A percentile compares a stretch with the other conserved stretches of the same genome.
Conservation (phyloP, 2,329 filamentous ascomycete species). For the Aaosphaeria pasadenensis region DNA sequence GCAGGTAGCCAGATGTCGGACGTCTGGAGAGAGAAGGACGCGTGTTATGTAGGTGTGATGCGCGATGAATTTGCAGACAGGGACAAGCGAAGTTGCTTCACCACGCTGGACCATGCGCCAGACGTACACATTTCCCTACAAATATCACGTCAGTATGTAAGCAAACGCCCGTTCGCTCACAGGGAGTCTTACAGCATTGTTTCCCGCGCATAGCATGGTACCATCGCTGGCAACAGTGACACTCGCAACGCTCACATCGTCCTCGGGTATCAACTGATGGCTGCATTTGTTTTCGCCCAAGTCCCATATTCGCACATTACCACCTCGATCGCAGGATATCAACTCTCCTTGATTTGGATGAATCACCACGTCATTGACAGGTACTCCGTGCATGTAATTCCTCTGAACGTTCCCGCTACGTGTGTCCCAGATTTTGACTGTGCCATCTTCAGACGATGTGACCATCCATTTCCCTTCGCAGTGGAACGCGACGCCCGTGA, state of each 20-base stretch:
- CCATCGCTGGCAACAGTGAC: slow-evolving; percentile 96
- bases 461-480: slow-evolving; percentile 99
- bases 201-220: slow-evolving; percentile 86
- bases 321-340: slow-evolving; percentile 90
- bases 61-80: slow-evolving; percentile 83
- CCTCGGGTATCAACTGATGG: slow-evolving; percentile 93
- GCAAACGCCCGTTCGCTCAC: not conserved
- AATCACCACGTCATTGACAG: slow-evolving; percentile 98
- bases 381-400: slow-evolving; percentile 84
- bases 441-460: slow-evolving; percentile 93
- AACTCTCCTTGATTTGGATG: slow-evolving; percentile 98
- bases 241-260: slow-evolving; percentile 88
- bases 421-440: slow-evolving; percentile 97
- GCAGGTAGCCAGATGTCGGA: slow-evolving; percentile 91
- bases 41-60: slow-evolving; percentile 93
- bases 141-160: not conserved
- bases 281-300: slow-evolving; percentile 95
- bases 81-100: slow-evolving; percentile 79
- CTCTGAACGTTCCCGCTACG: slow-evolving; percentile 81
- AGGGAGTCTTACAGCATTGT: slow-evolving; percentile 65
- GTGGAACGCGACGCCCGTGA: slow-evolving; percentile 96
- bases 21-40: slow-evolving; percentile 86
- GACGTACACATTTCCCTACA: slow-evolving; percentile 90
- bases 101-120: slow-evolving; percentile 87
- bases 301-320: slow-evolving; percentile 94